Evolutionary conservation across 2,329 filamentous ascomycete species (phyloP), one percentile per base, ranked within the genome.

Genomic region (Grosmannia penicillata): DNA sequence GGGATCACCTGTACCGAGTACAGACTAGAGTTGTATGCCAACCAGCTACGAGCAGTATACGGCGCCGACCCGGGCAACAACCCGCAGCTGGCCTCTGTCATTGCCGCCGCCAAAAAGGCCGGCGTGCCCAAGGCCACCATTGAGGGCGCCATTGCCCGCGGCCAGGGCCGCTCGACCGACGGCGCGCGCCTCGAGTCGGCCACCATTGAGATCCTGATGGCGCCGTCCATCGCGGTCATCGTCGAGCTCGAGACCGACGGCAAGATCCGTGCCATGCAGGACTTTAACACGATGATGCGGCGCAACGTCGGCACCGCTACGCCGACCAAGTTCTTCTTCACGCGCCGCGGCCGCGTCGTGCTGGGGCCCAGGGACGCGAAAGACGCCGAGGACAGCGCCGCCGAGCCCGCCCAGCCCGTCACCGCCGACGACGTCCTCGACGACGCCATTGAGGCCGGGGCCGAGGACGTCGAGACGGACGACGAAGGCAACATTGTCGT

Each of bases 221-320:
- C 83, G 3, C 73, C 78, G 3, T 75, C 79, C 24, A 71, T 86
- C 2, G 85, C 83, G 10, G 65, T 89, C 6, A 77, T 96, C 10
- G 72, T 94, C 52, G 86, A 95, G 49, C 76, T 80, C 49, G 80
- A 91, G 56, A 89, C 85, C 5, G 87, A 94, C 50, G 85, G 75
- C 56, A 86, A 82, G 56, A 66, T 68, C 29, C 75, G 83, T 24
- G 74, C 78, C 8, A 56, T 93, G 33, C 73, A 81, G 50, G 82
- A 93, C 38, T 57, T 96, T 36, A 74, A 82, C 38, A 51, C 66
- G 36, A 59, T 81, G 3, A 67, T 93, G 39, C 93, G 86, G 55
- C 74, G 77, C 42, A 61, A 68, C 36, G 79, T 78, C 15, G 91
- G 80, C 6, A 72, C 66, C 3, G 62, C 75, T 3, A 80, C 82